phyloP scores from a whole-genome alignment of 2,329 filamentous ascomycete species.

The Phaeosphaeria sp. region DNA sequence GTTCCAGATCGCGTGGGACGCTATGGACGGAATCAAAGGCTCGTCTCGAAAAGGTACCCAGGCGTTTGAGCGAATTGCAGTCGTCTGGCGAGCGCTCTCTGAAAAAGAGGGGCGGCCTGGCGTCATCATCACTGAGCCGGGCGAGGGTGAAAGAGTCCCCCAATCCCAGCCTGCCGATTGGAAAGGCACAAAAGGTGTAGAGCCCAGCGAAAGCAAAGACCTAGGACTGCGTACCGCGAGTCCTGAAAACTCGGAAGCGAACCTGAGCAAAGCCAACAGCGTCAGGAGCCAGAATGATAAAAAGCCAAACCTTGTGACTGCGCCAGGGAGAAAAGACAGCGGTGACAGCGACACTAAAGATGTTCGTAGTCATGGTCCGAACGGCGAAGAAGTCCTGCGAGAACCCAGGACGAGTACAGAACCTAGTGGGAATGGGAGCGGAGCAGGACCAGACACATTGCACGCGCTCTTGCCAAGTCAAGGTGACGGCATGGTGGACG shows the following conservation, averaged over 20 bases:
- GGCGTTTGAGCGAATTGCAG: constrained; percentile 80
- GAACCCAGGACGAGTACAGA: constrained; percentile 25
- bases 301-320: constrained; percentile 32
- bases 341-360: constrained; percentile 47
- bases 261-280: constrained; percentile 76
- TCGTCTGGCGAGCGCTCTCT: constrained; percentile 74
- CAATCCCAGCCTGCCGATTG: constrained; percentile 77
- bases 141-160: constrained; percentile 69
- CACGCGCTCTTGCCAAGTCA: constrained; percentile 24
- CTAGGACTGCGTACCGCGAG: constrained; percentile 72
- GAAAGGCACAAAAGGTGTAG: constrained; percentile 61
- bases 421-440: constrained; percentile 22
- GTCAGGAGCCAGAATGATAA: constrained; percentile 55
- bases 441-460: constrained; percentile 16
- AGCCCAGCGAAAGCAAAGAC: constrained; percentile 62
- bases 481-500: constrained; percentile 14
- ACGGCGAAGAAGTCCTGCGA: constrained; percentile 40
- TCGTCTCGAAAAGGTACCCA: constrained; percentile 80
- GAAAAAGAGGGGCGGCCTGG: constrained; percentile 37
- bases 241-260: constrained; percentile 63
- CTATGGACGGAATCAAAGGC: constrained; percentile 94
- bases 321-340: constrained; percentile 32
- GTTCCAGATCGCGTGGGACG: constrained; percentile 75
- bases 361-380: constrained; percentile 48
- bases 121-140: constrained; percentile 68